Evolutionary conservation across 768 basidiomycete genomes (phyloP).

Genomic region (Panellus pusillus): DNA sequence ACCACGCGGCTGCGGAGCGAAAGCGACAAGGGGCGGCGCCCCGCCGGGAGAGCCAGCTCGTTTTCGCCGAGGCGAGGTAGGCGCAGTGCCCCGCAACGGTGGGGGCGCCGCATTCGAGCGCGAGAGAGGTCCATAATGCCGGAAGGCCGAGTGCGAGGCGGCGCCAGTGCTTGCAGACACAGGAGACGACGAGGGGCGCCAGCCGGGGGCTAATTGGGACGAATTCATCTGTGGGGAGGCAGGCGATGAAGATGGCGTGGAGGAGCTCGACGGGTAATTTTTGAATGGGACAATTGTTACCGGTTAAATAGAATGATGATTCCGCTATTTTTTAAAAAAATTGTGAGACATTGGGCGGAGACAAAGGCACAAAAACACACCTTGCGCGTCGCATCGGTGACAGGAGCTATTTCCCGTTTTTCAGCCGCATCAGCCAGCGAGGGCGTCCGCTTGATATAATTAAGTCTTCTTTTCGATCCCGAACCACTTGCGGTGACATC

Average conservation of each 20-base stretch:
- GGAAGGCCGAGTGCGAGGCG: background rate
- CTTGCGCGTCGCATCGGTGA: no score
- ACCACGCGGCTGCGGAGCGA: no score
- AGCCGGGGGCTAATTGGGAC: background rate
- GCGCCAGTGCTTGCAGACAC: constrained; percentile 1
- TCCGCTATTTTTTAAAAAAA: background rate
- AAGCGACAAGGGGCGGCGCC: background rate
- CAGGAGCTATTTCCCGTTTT: no score
- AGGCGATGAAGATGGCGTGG: background rate
- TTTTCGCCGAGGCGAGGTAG: background rate
- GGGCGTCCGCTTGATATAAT: no score
- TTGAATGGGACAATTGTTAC: background rate
- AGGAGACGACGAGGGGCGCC: background rate
- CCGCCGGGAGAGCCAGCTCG: background rate
- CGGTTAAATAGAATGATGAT: background rate
- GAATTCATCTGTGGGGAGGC: background rate
- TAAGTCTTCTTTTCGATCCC: no score
- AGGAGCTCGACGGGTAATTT: background rate
- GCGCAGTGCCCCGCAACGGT: background rate
- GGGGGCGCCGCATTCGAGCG: background rate
- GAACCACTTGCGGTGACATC: no score
- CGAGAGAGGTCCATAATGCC: background rate
- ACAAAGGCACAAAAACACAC: no score
- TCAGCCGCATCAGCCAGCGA: no score
- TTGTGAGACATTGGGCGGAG: background rate